A percentile compares a stretch with the other conserved stretches of the same genome.
These are phyloP conservation scores for Ogataea pignaliae DNA, from an alignment of 805 yeast species.

Conservation along the genomic window DNA sequence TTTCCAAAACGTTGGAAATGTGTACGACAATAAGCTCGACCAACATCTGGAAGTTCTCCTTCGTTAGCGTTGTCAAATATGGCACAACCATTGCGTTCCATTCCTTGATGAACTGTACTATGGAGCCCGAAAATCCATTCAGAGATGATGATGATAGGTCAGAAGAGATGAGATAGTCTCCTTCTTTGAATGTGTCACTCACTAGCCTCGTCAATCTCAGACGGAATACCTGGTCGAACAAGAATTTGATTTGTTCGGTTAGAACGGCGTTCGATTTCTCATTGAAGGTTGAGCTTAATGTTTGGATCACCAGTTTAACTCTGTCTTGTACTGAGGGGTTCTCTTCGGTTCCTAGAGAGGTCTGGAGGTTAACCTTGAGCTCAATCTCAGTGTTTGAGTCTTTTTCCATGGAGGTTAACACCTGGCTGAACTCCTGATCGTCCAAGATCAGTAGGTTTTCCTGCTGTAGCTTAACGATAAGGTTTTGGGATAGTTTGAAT, in stretches of 20 bases:
- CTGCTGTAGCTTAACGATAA: slow-evolving; percentile 24
- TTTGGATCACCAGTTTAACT: slow-evolving; percentile 15
- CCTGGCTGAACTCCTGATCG: slow-evolving; percentile 25
- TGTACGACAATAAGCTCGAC: slow-evolving; percentile 46
- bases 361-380: slow-evolving; percentile 14
- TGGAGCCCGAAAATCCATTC: slow-evolving; percentile 22
- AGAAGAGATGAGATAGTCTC: slow-evolving; percentile 33
- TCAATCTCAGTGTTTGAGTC: slow-evolving; percentile 14
- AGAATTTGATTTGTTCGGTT: slow-evolving; percentile 37
- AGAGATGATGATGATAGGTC: slow-evolving; percentile 9
- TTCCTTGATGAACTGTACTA: slow-evolving; percentile 47
- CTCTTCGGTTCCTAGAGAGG: slow-evolving; percentile 12
- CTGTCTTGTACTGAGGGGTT: slow-evolving; percentile 21
- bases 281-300: slow-evolving; percentile 19
- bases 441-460: slow-evolving; percentile 30
- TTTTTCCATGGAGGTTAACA: slow-evolving; percentile 20
- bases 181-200: slow-evolving; percentile 34
- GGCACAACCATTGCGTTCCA: slow-evolving; percentile 70
- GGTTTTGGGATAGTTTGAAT: slow-evolving; percentile 43
- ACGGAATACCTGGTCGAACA: slow-evolving; percentile 36
- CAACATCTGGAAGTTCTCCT: slow-evolving; percentile 46
- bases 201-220: slow-evolving; percentile 32
- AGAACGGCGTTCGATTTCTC: slow-evolving; percentile 35
- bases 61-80: slow-evolving; percentile 36
- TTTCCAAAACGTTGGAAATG: slow-evolving; percentile 56